Base-by-base conservation (phyloP, 2,329 filamentous ascomycete species). In the Fusarium decemcellulare region DNA sequence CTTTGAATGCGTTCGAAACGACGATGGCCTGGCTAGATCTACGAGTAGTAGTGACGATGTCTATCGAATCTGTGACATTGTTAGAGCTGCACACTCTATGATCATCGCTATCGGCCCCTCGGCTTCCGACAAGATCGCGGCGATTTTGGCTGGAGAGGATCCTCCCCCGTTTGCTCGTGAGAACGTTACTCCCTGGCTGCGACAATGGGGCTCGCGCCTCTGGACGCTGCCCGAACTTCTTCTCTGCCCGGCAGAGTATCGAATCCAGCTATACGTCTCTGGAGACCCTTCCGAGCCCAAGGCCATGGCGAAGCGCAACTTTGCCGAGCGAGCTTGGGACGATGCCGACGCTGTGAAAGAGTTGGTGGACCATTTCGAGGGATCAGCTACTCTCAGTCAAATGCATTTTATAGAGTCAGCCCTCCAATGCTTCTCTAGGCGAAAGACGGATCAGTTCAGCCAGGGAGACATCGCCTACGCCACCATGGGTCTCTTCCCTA, bases 341-440 rank as follows among this genome's bases (percentile, higher is more conserved):
- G 83, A 85, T 61, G 77, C 78, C 0, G 72, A 76, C 10, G 61
- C 76, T 2, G 77, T 81, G 12, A 75, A 78, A 8, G 75, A 85
- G 72, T 76, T 86, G 6, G 76, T 85, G 18, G 81, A 85, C 51
- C 83, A 85, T 65, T 85, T 81, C 62, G 81, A 84, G 56, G 79
- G 79, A 0, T 80, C 76, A 3, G 72, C 83, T 18, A 77, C 79
- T 2, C 74, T 85, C 1, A 80, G 72, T 34, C 78, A 76, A 9
- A 72, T 83, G 4, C 81, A 85, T 65, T 78, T 85, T 2, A 75
- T 83, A 15, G 78, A 63, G 8, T 60, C 59, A 6, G 71, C 68
- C 11, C 64, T 73, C 4, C 40, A 23, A 27, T 85, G 82, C 63
- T 75, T 85, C 8, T 75, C 80, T 10, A 75, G 75, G 16, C 77